Base-by-base conservation (phyloP, 2,329 filamentous ascomycete genomes). In the Calonectria pauciramosa region DNA sequence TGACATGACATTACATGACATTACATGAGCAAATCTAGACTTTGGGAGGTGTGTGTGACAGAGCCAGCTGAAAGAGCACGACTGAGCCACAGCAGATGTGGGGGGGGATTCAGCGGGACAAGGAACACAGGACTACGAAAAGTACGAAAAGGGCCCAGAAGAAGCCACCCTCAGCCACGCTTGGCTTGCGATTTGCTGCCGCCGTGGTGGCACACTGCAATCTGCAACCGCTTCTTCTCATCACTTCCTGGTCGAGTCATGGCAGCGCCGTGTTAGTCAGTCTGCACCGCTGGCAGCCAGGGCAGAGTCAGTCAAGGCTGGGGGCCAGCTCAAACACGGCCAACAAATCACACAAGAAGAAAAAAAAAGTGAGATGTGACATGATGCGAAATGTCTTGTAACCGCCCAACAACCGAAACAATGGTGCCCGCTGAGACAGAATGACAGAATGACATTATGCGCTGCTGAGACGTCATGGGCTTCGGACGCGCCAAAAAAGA, bases 321-420 rank as follows among this genome's bases (percentile, higher is more conserved):
- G 52, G 52, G 52, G 56, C 56, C 56, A 63, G 56, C 56, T 23
- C 56, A 63, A 63, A 41, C 56, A 20, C 32, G 10, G 18, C 44
- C 44, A 47, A 47, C 44, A 47, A 47, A 47, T 36, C 54, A 2
- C 18, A 59, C 54, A 26, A 41, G 3, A 32, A 26, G 20, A 32
- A 9, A 32, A 34, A 38, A 63, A 63, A 63, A 16, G 56, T 63
- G 56, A 63, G 56, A 63, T 63, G 56, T 63, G 56, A 63, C 38
- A 60, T 23, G 54, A 60, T 60, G 56, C 11, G 9, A 14, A 23
- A 26, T 63, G 56, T 63, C 56, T 63, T 23, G 56, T 28, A 63
- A 44, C 56, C 56, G 56, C 56, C 56, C 56, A 23, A 63, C 34
- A 63, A 63, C 23, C 56, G 56, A 63, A 63, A 63, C 56, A 60